phyloP scores from a whole-genome alignment of 2,329 filamentous ascomycete species.

The Scolecobasidium constrictum region DNA sequence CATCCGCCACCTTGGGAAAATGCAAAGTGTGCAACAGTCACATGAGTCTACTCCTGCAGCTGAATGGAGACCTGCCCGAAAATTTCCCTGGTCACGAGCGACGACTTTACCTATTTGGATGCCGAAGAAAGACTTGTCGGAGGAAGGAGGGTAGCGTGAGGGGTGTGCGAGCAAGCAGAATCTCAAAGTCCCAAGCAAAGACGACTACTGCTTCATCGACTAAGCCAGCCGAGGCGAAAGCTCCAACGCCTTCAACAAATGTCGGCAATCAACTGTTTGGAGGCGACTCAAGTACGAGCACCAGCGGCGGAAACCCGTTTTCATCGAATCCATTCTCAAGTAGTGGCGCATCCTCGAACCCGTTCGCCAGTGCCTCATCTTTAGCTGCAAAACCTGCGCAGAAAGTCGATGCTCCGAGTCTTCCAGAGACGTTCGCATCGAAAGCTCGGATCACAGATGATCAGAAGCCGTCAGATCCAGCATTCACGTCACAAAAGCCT shows the following conservation, averaged over 20 bases:
- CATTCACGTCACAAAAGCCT: constrained; percentile 12
- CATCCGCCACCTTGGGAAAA: constrained; percentile 66
- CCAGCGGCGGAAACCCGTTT: constrained; percentile 43
- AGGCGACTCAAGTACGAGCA: neutral
- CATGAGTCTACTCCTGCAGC: constrained; percentile 77
- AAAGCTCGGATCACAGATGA: constrained; percentile 47
- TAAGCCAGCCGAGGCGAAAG: constrained; percentile 12
- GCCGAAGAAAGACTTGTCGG: constrained; percentile 65
- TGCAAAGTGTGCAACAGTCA: constrained; percentile 80
- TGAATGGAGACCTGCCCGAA: constrained; percentile 83
- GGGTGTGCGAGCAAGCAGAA: constrained; percentile 57
- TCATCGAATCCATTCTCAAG: constrained; percentile 21
- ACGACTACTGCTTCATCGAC: constrained; percentile 15
- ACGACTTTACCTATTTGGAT: constrained; percentile 77
- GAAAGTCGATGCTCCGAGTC: constrained; percentile 30
- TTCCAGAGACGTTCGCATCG: constrained; percentile 66
- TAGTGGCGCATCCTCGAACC: constrained; percentile 13
- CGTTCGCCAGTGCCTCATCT: constrained; percentile 26
- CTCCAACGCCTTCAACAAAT: constrained; percentile 6
- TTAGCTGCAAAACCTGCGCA: constrained; percentile 24
- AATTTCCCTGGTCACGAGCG: constrained; percentile 79
- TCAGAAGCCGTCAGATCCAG: constrained; percentile 18
- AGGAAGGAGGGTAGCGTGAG: constrained; percentile 75
- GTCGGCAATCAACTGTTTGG: constrained; percentile 7
- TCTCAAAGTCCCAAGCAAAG: constrained; percentile 23